These are phyloP conservation scores for Lactifluus volemus DNA, from an alignment of 768 basidiomycete genomes.

Conservation along the genomic window DNA sequence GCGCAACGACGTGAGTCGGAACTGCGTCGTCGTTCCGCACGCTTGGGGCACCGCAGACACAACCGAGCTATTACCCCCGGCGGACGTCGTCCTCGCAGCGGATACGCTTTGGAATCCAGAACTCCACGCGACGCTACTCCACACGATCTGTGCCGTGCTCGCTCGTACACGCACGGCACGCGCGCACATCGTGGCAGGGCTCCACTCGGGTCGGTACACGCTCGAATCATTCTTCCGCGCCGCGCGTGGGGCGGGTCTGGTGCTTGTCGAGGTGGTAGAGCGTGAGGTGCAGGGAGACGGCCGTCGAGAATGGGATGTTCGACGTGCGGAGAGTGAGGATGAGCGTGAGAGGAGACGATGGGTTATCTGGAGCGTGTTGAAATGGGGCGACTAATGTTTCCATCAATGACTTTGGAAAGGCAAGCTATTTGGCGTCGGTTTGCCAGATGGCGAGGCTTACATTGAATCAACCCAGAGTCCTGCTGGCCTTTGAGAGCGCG, in stretches of 20 bases:
- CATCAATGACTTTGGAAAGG: too few relatives aligned
- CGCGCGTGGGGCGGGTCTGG: conserved; percentile 35
- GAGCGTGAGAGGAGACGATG: conserved; percentile 62
- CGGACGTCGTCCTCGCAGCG: conserved; percentile 58
- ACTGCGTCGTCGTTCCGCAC: conserved; percentile 48
- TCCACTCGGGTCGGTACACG: conserved; percentile 72
- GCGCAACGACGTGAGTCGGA: conserved; percentile 38
- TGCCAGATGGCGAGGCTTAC: conserved; percentile 32
- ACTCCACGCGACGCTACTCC: conserved; percentile 44
- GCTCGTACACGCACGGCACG: conserved; percentile 37
- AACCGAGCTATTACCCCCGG: conserved; percentile 21
- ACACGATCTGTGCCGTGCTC: conserved; percentile 43
- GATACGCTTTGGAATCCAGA: conserved; percentile 76
- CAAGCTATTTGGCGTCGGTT: too few relatives aligned
- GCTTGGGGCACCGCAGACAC: conserved; percentile 56
- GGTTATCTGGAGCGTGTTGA: conserved; percentile 52
- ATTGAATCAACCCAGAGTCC: conserved; percentile 69
- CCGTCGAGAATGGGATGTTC: conserved; percentile 44
- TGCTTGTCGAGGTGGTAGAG: conserved; percentile 39
- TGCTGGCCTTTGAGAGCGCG: too few relatives aligned
- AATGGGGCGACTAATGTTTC: conserved; percentile 5
- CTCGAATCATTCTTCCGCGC: conserved; percentile 49
- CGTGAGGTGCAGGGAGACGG: conserved; percentile 34
- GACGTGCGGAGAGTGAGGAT: conserved; percentile 44
- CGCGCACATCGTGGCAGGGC: conserved; percentile 57